These are phyloP conservation scores for Debaryomyces coudertii DNA, from an alignment of 1,139 yeast genomes.

Conservation along the genomic window DNA sequence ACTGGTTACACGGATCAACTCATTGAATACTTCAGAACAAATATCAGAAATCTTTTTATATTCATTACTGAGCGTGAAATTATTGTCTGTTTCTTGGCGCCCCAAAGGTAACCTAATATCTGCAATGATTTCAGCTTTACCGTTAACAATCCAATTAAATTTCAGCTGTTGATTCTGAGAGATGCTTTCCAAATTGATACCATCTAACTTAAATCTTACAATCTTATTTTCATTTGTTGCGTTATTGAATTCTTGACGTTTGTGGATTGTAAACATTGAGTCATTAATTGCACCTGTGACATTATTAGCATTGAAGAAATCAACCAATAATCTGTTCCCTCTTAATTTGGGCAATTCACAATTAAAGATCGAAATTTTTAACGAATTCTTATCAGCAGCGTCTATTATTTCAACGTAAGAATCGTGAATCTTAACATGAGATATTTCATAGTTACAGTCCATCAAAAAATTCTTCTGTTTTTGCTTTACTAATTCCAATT, in stretches of 20 bases:
- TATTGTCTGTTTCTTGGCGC: slow-evolving; percentile 21
- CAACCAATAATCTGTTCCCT: slow-evolving; percentile 60
- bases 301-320: slow-evolving; percentile 68
- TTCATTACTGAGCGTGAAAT: slow-evolving; percentile 25
- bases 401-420: slow-evolving; percentile 52
- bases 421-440: slow-evolving; percentile 56
- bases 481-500: slow-evolving; percentile 14
- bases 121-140: slow-evolving; percentile 68
- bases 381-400: slow-evolving; percentile 33
- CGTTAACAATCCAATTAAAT: slow-evolving; percentile 72
- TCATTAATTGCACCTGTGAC: slow-evolving; percentile 75
- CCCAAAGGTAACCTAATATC: slow-evolving; percentile 68
- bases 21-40: slow-evolving; percentile 31
- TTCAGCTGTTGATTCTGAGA: slow-evolving; percentile 45
- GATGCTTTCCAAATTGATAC: slow-evolving; percentile 55
- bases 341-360: slow-evolving; percentile 66
- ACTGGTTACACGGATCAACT: slow-evolving; percentile 28
- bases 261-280: slow-evolving; percentile 74
- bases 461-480: slow-evolving; percentile 19
- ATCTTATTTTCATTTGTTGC: slow-evolving; percentile 44
- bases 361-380: slow-evolving; percentile 61
- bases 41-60: slow-evolving; percentile 31
- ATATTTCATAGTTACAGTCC: slow-evolving; percentile 51
- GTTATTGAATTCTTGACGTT: slow-evolving; percentile 41
- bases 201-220: slow-evolving; percentile 66